Evolutionary conservation across 352 stramenopile genomes (phyloP), one percentile per base, ranked within the genome.

Genomic region (Poterioochromonas sp.): DNA sequence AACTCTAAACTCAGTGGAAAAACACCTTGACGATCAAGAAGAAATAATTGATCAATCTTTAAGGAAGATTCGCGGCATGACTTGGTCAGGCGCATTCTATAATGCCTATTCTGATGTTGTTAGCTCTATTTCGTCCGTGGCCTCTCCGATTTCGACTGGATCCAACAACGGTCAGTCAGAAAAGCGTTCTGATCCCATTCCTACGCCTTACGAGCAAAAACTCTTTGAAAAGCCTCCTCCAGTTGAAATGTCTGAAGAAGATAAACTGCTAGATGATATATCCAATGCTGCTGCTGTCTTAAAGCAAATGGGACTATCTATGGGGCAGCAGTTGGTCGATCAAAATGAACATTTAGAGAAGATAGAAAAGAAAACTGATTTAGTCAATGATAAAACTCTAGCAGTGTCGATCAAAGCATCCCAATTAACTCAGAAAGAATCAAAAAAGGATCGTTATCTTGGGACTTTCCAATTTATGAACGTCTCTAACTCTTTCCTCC

Each of bases 311-410:
- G 43, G 65, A 34, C 5, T 54, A 12, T 34, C 11, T n/a, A 43
- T 74, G 20, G n/a, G 5, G 5, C 5, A 54, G 20, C 11, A 74
- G 32, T n/a, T 74, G 5, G 65, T 15, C 20, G 20, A 74, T 47
- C 65, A 74, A 54, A 15, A 29, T 34, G 32, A 11, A 58, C 20
- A 11, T n/a, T 34, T 74, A 37, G 65, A 74, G 2, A 29, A 18
- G 26, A 54, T 74, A 5, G 65, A 74, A 54, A 18, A n/a, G 5
- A 51, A 43, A 29, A 54, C 65, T 15, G 65, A 74, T 47, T 20
- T 5, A 32, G 32, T 74, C 22, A 74, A 47, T 35, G 65, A 74
- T 18, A 74, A 74, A 37, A 74, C 65, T 15, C 32, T 74, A n/a
- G 65, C 65, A 12, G 65, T 74, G 8, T 58, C 65, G 20, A 26